These are phyloP conservation scores for Lactifluus piperatus DNA, from an alignment of 768 basidiomycete species.

Conservation along the genomic window DNA sequence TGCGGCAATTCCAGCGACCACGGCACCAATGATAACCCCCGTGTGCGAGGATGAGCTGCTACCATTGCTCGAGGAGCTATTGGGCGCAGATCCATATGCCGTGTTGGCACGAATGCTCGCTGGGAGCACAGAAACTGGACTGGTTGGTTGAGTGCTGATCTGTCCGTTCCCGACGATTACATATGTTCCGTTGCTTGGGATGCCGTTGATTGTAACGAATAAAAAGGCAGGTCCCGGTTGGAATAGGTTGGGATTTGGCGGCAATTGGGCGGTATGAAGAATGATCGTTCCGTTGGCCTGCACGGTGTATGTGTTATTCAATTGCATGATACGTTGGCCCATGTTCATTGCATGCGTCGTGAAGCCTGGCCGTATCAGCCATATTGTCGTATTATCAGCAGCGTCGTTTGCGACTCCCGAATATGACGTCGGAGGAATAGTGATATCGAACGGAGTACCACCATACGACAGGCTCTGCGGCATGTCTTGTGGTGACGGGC, in stretches of 20 bases:
- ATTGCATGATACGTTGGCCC: slow-evolving; percentile 73
- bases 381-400: slow-evolving; percentile 66
- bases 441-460: slow-evolving; percentile 70
- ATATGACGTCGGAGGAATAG: slow-evolving; percentile 57
- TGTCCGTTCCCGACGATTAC: slow-evolving; percentile 74
- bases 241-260: slow-evolving; percentile 78
- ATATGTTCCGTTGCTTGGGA: slow-evolving; percentile 72
- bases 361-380: slow-evolving; percentile 76
- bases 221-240: slow-evolving; percentile 83
- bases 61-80: slow-evolving; percentile 21
- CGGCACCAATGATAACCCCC: slow-evolving; percentile 39
- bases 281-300: slow-evolving; percentile 67
- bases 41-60: slow-evolving; percentile 30
- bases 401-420: slow-evolving; percentile 58
- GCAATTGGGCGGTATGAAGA: slow-evolving; percentile 74
- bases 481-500: slow-evolving; percentile 62
- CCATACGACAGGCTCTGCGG: slow-evolving; percentile 80
- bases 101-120: slow-evolving; percentile 35
- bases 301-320: slow-evolving; percentile 80
- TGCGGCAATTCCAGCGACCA: slow-evolving; percentile 44
- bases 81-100: slow-evolving; percentile 32
- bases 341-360: slow-evolving; percentile 85
- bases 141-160: slow-evolving; percentile 60
- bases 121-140: slow-evolving; percentile 39
- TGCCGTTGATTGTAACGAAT: slow-evolving; percentile 75